Percentiles rank a stretch among this genome's conserved stretches.
Evolutionary conservation across 2,329 filamentous ascomycete genomes (phyloP).

Genomic region (Colletotrichum sp.): DNA sequence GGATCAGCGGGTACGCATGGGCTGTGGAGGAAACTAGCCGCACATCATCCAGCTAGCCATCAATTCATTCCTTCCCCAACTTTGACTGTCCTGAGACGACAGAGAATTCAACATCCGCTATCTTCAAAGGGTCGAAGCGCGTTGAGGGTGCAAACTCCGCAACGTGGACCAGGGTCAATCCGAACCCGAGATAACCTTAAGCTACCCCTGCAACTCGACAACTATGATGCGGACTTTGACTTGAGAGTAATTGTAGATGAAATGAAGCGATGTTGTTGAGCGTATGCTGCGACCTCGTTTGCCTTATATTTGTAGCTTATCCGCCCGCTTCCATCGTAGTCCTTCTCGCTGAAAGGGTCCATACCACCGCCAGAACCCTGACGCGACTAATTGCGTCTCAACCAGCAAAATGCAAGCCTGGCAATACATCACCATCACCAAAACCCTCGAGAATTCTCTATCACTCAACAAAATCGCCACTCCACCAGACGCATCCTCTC

Average conservation of each 20-base stretch:
- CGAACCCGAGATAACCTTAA: not conserved
- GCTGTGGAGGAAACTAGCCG: not conserved
- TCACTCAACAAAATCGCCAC: not conserved
- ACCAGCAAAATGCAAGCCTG: not conserved
- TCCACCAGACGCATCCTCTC: not conserved
- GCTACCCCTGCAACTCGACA: not conserved
- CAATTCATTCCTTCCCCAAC: not conserved
- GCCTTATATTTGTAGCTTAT: not conserved
- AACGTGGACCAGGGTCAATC: not conserved
- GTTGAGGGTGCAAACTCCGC: not conserved
- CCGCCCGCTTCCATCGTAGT: too few relatives aligned
- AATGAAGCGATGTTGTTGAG: not conserved
- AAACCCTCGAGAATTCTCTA: slow-evolving; percentile 1
- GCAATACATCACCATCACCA: not conserved
- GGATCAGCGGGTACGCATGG: not conserved
- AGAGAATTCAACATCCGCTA: too few relatives aligned
- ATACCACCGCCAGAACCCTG: too few relatives aligned
- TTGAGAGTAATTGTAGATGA: not conserved
- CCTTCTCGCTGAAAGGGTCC: too few relatives aligned
- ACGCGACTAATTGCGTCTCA: not conserved
- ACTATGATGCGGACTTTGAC: not conserved
- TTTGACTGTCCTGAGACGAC: too few relatives aligned
- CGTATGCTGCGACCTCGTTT: not conserved
- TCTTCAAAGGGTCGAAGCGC: not conserved
- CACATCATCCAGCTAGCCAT: not conserved